Base-by-base conservation (phyloP, 768 basidiomycete species). In the Hypholoma fasciculare region DNA sequence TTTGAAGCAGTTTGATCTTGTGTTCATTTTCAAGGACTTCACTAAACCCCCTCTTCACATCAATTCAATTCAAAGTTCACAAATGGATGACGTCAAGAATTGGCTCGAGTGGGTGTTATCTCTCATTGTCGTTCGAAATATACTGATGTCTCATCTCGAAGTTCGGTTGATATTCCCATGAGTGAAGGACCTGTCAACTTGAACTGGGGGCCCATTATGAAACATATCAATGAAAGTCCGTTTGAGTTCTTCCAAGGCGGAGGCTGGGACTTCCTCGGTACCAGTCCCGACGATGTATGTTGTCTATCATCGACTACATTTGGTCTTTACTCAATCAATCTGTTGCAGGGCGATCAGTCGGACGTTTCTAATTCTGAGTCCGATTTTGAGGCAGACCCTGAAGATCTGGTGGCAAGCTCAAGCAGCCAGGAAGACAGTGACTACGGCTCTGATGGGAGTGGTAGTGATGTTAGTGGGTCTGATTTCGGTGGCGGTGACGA, bases 171-270 rank as follows among this genome's bases (percentile, higher is more conserved):
- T 69, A 96, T 99, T 57, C 89, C 97, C 7, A 83, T 97, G 76
- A 90, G 90, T 47, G 96, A 98, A 73, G 91, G 96, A 4, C 93
- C 94, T 7, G 94, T 99, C 77, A 98, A 98, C 73, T 78, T 98
- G 75, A 96, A 97, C 68, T 99, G 96, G 97, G 88, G 89, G 5
- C 92, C 91, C 3, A 97, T 99, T 71, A 98, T 99, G 94, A 98
- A 98, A 74, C 96, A 94, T 39, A 88, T 98, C 74, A 97, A 97
- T 61, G 96, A 98, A 63, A 93, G 89, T 61, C 95, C 97, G 0
- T 87, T 90, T 63, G 93, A 91, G 27, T 99, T 98, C 78, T 99
- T 96, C 86, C 89, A 89, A 61, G 86, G 89, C 49, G 95, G 94
- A n/a, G 97, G 97, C 37, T 98, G 96, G 96, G 78, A 75, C 56